These are phyloP conservation scores for Agastache rugosa DNA, from an alignment of 257 asterid genomes.

Conservation along the genomic window DNA sequence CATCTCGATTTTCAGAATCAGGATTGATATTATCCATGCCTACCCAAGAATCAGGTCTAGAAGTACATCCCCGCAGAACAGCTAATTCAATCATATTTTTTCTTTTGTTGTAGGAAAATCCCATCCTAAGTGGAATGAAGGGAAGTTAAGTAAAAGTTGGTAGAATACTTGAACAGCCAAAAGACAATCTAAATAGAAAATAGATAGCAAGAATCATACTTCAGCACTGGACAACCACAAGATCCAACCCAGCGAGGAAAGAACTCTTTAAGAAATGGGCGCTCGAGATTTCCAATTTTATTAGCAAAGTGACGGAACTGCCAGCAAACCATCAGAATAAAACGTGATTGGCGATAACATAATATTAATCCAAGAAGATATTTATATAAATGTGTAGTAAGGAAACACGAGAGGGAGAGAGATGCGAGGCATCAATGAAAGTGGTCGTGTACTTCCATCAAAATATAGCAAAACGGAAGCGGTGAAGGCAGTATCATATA, in stretches of 20 bases:
- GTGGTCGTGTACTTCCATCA: neutral
- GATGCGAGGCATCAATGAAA: neutral
- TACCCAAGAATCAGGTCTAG: slow-evolving; percentile 70
- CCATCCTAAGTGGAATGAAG: slow-evolving; percentile 69
- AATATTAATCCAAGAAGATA: neutral
- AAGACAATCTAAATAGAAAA: slow-evolving; percentile 38
- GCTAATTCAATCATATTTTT: slow-evolving; percentile 95
- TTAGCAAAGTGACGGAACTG: slow-evolving; percentile 99
- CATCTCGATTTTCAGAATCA: slow-evolving; percentile 84
- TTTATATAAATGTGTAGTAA: neutral
- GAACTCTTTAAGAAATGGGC: slow-evolving; percentile 98
- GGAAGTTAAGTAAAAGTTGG: slow-evolving; percentile 42
- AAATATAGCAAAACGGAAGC: neutral
- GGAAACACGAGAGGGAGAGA: neutral
- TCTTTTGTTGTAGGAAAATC: slow-evolving; percentile 94
- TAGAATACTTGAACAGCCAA: slow-evolving; percentile 34
- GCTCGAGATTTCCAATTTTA: slow-evolving; percentile 97
- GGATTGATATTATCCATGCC: slow-evolving; percentile 59
- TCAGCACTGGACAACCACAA: slow-evolving; percentile 96
- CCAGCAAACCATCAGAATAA: slow-evolving; percentile 39
- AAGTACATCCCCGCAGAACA: slow-evolving; percentile 87
- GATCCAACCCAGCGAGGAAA: slow-evolving; percentile 99
- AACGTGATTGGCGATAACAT: slow-evolving; percentile 31
- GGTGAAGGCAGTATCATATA: slow-evolving; percentile 1
- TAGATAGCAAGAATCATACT: slow-evolving; percentile 60